A percentile compares a stretch with the other conserved stretches of the same genome.
These are phyloP conservation scores for Casuarina glauca DNA, from an alignment of 306 rosid genomes.

Conservation along the genomic window DNA sequence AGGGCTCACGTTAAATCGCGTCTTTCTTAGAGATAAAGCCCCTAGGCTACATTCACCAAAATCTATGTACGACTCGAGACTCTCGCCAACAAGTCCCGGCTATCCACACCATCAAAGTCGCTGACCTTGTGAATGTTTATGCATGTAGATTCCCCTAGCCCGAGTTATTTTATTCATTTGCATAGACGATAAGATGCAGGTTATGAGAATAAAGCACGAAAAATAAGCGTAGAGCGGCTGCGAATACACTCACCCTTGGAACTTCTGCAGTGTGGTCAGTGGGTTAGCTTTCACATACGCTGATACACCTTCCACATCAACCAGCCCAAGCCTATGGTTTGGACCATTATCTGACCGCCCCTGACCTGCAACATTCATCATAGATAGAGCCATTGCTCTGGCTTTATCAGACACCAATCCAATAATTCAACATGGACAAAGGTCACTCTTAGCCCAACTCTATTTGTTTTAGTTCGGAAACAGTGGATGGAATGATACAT, in stretches of 20 bases:
- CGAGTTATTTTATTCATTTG: neutral
- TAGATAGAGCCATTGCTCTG: constrained; percentile 36
- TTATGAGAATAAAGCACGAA: neutral
- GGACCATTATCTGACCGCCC: constrained; percentile 45
- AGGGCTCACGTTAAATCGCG: constrained; percentile 6
- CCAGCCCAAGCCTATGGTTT: constrained; percentile 39
- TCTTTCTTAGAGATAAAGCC: constrained; percentile 14
- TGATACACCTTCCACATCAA: constrained; percentile 37
- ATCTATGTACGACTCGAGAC: constrained; percentile 35
- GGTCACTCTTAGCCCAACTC: constrained; percentile 14
- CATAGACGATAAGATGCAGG: constrained; percentile 3
- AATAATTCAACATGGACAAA: constrained; percentile 53
- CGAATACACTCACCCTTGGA: constrained; percentile 37
- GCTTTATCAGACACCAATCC: constrained; percentile 50
- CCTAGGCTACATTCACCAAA: constrained; percentile 44
- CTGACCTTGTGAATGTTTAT: constrained; percentile 33
- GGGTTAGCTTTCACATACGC: constrained; percentile 31
- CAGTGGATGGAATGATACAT: constrained; percentile 39
- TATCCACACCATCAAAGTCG: constrained; percentile 31
- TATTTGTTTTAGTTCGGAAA: constrained; percentile 31
- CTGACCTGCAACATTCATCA: constrained; percentile 50
- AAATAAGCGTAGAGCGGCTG: neutral
- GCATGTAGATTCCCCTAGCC: constrained; percentile 26
- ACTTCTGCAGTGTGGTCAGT: constrained; percentile 21
- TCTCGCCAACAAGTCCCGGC: constrained; percentile 27